Evolutionary conservation across 2,329 filamentous ascomycete species (phyloP), one percentile per base, ranked within the genome.

Genomic region (Metarhizium robertsii): DNA sequence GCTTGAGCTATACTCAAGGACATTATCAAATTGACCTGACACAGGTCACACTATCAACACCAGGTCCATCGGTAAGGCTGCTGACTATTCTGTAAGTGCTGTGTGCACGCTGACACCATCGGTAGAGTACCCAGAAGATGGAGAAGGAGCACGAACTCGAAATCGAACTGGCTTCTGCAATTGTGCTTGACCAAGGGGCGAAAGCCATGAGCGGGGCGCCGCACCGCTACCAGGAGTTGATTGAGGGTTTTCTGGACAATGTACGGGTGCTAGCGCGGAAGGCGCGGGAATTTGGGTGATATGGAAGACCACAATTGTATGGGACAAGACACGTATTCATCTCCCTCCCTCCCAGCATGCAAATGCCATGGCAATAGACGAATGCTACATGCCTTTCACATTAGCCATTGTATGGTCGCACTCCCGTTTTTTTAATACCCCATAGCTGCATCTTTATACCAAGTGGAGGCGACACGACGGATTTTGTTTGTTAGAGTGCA

Each of bases 1-100:
- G 94, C 18, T 76, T 99, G 67, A 95, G 89, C 66, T 99, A 99
- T 72, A 85, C 80, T 10, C 95, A 97, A 68, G 80, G 91, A 45
- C 84, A 83, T 54, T 96, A 95, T 67, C 89, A 94, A 67, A 81
- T 99, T 62, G 94, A 99, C 71, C 75, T 99, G 52, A 99, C 94
- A 0, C 92, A 96, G 69, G 94, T 99, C 46, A 87, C 84, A 11
- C 79, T 77, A 52, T 65, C 66, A 6, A 61, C 63, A 34, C 61
- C 64, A 30, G 69, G 66, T 6, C 66, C 68, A 53, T 69, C 69
- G 4, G 74, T 77, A 68, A 59, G 73, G 53, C 14, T 29, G 2
- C 45, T 40, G 1, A 48, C 38, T 53, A 20, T 25, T 30, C n/a
- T n/a, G 4, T 4, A 6, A 25, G 43, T 51, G 18, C 29, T 4